Evolutionary conservation across 2,329 filamentous ascomycete species (phyloP).

Genomic region (Pseudogymnoascus sp.): DNA sequence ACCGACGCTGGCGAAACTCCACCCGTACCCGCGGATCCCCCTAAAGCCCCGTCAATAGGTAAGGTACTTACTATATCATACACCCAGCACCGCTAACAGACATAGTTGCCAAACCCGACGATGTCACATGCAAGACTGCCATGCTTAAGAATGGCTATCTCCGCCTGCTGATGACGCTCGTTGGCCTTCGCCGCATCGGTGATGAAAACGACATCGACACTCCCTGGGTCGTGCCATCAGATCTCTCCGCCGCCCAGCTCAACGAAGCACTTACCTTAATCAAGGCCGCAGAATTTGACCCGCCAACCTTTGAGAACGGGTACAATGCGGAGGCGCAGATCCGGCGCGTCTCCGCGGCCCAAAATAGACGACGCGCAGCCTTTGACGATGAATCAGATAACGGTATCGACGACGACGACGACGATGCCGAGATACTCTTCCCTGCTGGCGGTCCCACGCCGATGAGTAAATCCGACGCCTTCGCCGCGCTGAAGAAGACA

Average conservation of each 20-base stretch:
- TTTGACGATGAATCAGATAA: conserved; percentile 67
- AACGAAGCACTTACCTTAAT: conserved; percentile 64
- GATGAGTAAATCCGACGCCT: conserved; percentile 44
- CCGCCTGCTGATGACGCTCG: conserved; percentile 71
- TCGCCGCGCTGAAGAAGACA: conserved; percentile 52
- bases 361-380: conserved; percentile 46
- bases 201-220: conserved; percentile 62
- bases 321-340: conserved; percentile 64
- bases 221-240: conserved; percentile 67
- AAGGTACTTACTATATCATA: conserved; percentile 29
- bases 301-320: conserved; percentile 69
- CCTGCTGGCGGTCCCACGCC: conserved; percentile 58
- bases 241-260: conserved; percentile 56
- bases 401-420: conserved; percentile 45
- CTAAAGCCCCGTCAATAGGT: conserved; percentile 46
- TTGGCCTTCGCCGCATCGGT: conserved; percentile 57
- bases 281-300: conserved; percentile 69
- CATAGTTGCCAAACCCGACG: conserved; percentile 41
- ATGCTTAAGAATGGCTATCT: conserved; percentile 88
- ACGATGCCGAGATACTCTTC: conserved; percentile 54
- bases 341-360: conserved; percentile 55
- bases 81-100: conserved; percentile 20
- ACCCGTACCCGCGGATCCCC: conserved; percentile 27
- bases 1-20: conserved; percentile 28
- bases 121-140: conserved; percentile 58